These are phyloP conservation scores for Passiflora organensis DNA, from an alignment of 345 rosid species.

Conservation along the genomic window DNA sequence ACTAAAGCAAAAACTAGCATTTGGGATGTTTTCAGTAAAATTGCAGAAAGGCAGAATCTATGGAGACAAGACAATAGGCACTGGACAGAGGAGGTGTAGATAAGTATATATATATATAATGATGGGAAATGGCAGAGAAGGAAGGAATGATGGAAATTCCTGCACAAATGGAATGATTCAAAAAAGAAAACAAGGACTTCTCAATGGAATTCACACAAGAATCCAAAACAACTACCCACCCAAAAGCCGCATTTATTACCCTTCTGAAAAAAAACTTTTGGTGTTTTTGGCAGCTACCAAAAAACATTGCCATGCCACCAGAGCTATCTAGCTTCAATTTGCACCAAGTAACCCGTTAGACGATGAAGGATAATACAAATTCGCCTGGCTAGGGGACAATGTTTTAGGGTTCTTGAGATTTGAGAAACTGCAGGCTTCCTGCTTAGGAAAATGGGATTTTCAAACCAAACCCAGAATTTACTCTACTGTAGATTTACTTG, in stretches of 20 bases:
- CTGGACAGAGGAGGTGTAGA: background rate
- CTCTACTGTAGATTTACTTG: no score
- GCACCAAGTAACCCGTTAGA: background rate
- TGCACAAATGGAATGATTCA: constrained; percentile 2
- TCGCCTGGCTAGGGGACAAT: no score
- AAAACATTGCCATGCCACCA: background rate
- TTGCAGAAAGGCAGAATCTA: background rate
- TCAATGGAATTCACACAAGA: background rate
- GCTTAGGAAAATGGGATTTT: no score
- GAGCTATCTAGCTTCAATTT: background rate
- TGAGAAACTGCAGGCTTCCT: no score
- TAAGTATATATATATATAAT: background rate
- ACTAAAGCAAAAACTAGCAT: background rate
- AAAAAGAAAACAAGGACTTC: background rate
- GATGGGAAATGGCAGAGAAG: background rate
- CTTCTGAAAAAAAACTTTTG: background rate
- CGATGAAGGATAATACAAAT: background rate
- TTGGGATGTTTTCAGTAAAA: background rate
- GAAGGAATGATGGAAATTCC: background rate
- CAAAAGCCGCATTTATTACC: background rate
- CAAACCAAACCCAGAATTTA: no score
- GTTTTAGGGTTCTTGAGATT: no score
- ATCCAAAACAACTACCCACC: background rate
- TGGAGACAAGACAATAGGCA: background rate
- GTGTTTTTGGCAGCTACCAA: no score